Percentiles rank a stretch among this genome's conserved stretches.
phyloP scores from a whole-genome alignment of 306 rosid genomes.

The Sesbania bispinosa region DNA sequence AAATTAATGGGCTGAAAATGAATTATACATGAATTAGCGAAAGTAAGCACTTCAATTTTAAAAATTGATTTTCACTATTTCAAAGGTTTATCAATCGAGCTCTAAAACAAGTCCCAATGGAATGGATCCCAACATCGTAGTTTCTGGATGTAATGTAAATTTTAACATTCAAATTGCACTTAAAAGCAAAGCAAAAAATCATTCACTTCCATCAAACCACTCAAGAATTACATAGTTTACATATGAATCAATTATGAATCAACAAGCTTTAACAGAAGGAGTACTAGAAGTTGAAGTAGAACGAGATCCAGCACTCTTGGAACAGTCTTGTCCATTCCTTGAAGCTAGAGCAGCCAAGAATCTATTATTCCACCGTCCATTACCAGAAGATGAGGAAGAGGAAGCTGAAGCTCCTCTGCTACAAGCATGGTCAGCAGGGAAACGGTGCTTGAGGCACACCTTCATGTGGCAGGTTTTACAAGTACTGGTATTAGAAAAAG shows the following conservation, averaged over 20 bases:
- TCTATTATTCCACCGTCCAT: constrained; percentile 45
- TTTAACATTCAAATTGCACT: constrained; percentile 5
- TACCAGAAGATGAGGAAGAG: neutral
- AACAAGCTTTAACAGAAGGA: constrained; percentile 55
- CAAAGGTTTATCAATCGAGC: too few species aligned
- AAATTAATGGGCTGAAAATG: too few species aligned
- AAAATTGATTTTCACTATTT: too few species aligned
- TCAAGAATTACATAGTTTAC: neutral
- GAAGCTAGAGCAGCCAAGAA: constrained; percentile 56
- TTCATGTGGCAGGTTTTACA: constrained; percentile 72
- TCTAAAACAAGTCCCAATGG: neutral
- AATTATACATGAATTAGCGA: too few species aligned
- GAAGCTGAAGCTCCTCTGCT: neutral
- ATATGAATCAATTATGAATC: neutral
- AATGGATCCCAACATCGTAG: too few species aligned
- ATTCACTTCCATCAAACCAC: constrained; percentile 6
- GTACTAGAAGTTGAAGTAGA: constrained; percentile 44
- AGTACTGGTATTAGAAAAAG: constrained; percentile 66
- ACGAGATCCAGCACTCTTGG: constrained; percentile 29
- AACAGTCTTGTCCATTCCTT: constrained; percentile 59
- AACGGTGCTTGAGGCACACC: constrained; percentile 84
- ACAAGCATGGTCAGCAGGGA: constrained; percentile 80
- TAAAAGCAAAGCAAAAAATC: neutral
- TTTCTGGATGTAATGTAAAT: neutral
- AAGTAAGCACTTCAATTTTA: too few species aligned